Evolutionary conservation across 495 filamentous ascomycete genomes (phyloP).

Genomic region (Penicillium atrosanguineum): DNA sequence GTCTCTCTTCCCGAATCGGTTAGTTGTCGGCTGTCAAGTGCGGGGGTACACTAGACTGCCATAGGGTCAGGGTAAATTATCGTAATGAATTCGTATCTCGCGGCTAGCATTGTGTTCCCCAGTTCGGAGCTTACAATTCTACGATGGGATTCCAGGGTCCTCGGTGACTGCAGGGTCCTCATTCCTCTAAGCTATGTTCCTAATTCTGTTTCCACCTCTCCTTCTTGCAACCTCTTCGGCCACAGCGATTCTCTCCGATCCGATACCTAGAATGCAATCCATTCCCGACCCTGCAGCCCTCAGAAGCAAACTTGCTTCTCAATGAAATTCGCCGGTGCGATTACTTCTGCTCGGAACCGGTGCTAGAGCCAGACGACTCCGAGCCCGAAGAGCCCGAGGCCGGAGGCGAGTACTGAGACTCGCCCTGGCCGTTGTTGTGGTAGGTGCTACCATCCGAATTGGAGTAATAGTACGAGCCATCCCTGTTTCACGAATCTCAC

Average conservation of each 20-base stretch:
- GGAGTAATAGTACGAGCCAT: slow-evolving; percentile 44
- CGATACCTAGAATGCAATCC: no score
- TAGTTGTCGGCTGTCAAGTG: background rate
- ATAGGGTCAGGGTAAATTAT: no score
- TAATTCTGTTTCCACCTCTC: background rate
- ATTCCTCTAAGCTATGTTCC: background rate
- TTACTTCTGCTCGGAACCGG: background rate
- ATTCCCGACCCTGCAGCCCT: background rate
- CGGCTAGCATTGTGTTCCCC: no score
- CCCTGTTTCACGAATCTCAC: slow-evolving; percentile 10
- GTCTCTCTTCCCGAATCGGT: background rate
- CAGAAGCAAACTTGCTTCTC: background rate
- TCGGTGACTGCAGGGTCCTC: background rate
- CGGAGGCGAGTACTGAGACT: slow-evolving; percentile 23
- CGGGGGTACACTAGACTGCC: no score
- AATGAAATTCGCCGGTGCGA: background rate
- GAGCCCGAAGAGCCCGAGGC: background rate
- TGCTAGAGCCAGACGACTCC: background rate
- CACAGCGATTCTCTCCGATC: background rate
- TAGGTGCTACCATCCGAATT: slow-evolving; percentile 41
- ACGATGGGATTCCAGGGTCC: background rate
- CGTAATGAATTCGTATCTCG: no score
- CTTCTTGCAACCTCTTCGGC: background rate
- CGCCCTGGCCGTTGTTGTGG: slow-evolving; percentile 38
- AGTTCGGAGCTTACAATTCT: no score